Evolutionary conservation across 2,329 filamentous ascomycete species (phyloP), one percentile per base, ranked within the genome.

Genomic region (Ophiostoma ips): DNA sequence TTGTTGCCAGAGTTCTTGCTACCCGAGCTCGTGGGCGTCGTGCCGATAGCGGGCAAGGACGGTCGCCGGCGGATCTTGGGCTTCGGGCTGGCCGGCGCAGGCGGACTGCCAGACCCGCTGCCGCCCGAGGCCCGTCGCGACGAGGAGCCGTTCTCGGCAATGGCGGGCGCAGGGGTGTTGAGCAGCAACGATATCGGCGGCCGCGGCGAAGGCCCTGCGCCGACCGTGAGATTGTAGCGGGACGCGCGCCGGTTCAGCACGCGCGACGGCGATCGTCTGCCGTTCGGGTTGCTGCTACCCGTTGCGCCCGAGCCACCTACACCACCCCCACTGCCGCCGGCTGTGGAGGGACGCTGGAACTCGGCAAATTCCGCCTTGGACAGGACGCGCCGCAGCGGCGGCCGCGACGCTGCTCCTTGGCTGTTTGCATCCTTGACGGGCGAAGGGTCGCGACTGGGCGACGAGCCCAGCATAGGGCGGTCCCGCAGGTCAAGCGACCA

Each of bases 331-430:
- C 45, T 51, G 19, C 24, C 37, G 2, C 40, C 50, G 15, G 68
- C 63, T 9, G 69, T 59, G 1, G 70, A 68, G 4, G 73, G 68
- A 5, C 76, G 68, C 55, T 79, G 77, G 53, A 94, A 89, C 53
- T 89, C 86, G 9, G 87, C 84, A 37, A 96, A 69, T 59, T 96
- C 90, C 1, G 84, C 82, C 58, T 85, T 87, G 2, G 89, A 95
- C 31, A 96, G 71, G 9, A 98, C 84, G 50, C 86, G 84, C 49
- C 92, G 77, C 33, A 96, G 68, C 4, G 90, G 89, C 34, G 83
- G 85, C 30, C 81, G 80, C 35, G 73, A 71, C 1, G 77, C 70
- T 2, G 76, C 68, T 12, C 18, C 16, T 2, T 19, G 9, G 11
- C 57, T 56, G 56, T 76, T 41, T 12, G 58, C 57, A 57, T 77